Evolutionary conservation across 1,139 yeast genomes (phyloP), one percentile per base, ranked within the genome.

Genomic region (Hansenula sp.): DNA sequence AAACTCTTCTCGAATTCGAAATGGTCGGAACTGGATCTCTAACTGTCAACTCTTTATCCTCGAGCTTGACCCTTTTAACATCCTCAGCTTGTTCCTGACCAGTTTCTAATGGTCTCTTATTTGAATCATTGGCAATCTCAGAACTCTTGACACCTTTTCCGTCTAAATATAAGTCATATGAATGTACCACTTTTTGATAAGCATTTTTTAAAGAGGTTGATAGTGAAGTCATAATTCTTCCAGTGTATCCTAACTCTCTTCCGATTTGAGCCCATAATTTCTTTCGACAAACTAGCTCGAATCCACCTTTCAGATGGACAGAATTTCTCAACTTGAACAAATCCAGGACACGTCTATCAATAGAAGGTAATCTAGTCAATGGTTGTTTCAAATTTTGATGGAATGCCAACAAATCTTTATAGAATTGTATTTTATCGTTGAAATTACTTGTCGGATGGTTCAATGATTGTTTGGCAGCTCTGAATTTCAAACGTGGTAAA

Each of bases 241-340:
- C 89, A 30, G 79, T 74, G 58, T 82, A 84, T 0, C 95, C 95
- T 43, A 87, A 66, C 53, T 85, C 95, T 42, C 90, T 69, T 13
- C 93, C 93, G 18, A 82, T 72, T 55, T 75, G 80, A 0, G 82
- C 81, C 86, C 88, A 81, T 35, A 76, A 60, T 49, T 79, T 78
- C 45, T 71, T 72, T 41, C 68, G 63, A 40, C 80, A 73, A n/a
- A 81, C 85, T 25, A 65, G 67, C 19, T 70, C 66, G 59, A 70
- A 80, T 0, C 87, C 87, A 18, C 87, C 87, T 52, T 79, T 64
- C n/a, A 73, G 55, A 16, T 68, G 60, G 3, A 81, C 87, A 13
- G 76, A 70, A 33, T 71, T 63, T 49, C 75, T 70, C 30, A 81
- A 62, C 41, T 74, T 68, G 55, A 70, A 80, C 24, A 81, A 61